Evolutionary conservation across 2,329 filamentous ascomycete species (phyloP).

Genomic region (Claviceps humidiphila): DNA sequence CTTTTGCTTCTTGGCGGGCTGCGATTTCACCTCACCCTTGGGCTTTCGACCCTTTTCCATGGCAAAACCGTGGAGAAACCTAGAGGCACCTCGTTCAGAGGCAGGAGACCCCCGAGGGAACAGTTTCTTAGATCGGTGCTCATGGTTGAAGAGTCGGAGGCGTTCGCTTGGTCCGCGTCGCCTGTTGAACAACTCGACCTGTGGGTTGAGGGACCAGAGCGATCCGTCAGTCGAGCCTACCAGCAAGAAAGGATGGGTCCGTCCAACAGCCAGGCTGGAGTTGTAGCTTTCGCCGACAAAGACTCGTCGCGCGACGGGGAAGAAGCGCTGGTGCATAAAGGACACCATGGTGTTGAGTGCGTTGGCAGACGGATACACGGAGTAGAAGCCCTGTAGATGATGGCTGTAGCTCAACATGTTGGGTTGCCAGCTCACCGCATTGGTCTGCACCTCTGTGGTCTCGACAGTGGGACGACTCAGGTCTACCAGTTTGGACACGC

Average conservation of each 20-base stretch:
- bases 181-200: slow-evolving; percentile 23
- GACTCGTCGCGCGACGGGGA: slow-evolving; percentile 38
- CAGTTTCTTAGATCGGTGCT: slow-evolving; percentile 29
- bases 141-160: slow-evolving; percentile 37
- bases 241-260: slow-evolving; percentile 39
- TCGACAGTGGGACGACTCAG: slow-evolving; percentile 38
- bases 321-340: slow-evolving; percentile 39
- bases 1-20: slow-evolving; percentile 21
- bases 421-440: slow-evolving; percentile 38
- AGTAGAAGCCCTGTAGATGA: slow-evolving; percentile 41
- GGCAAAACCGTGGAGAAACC: slow-evolving; percentile 39
- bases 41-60: slow-evolving; percentile 36
- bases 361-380: slow-evolving; percentile 37
- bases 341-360: slow-evolving; percentile 38
- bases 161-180: slow-evolving; percentile 21
- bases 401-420: slow-evolving; percentile 42
- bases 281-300: slow-evolving; percentile 37
- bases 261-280: slow-evolving; percentile 35
- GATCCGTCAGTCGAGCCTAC: slow-evolving; percentile 41
- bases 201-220: slow-evolving; percentile 32
- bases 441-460: slow-evolving; percentile 37
- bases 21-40: slow-evolving; percentile 25
- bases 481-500: slow-evolving; percentile 39
- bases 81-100: slow-evolving; percentile 29
- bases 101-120: slow-evolving; percentile 17